Conservation (phyloP, 805 yeast genomes). For the Clavispora asparagi region DNA sequence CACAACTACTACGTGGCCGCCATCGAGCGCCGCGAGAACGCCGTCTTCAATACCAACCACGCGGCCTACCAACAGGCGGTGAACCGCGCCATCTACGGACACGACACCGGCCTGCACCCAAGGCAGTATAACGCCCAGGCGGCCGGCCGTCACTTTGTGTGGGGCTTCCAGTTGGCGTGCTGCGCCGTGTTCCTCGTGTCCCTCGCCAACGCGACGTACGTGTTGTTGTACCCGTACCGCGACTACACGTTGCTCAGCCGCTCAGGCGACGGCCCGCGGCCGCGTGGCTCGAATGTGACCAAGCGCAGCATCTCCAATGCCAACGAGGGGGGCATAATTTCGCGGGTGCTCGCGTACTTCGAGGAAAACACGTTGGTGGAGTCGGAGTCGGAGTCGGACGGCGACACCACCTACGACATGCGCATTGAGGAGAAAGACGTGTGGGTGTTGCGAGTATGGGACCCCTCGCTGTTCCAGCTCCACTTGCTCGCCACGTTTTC, state of each 20-base stretch:
- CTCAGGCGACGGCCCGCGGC: slow-evolving; percentile 11
- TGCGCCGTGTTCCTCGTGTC: slow-evolving; percentile 12
- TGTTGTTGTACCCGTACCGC: slow-evolving; percentile 16
- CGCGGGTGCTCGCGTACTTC: slow-evolving; percentile 8
- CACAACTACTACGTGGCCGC: slow-evolving; percentile 21
- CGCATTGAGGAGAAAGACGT: slow-evolving; percentile 26
- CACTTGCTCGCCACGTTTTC: slow-evolving; percentile 50
- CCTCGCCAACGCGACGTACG: slow-evolving; percentile 12
- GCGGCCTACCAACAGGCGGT: slow-evolving; percentile 28
- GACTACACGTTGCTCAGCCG: slow-evolving; percentile 31
- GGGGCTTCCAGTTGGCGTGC: slow-evolving; percentile 10
- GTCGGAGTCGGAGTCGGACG: slow-evolving; percentile 17
- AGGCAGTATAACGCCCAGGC: not conserved
- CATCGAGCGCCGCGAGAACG: slow-evolving; percentile 24
- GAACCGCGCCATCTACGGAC: slow-evolving; percentile 11
- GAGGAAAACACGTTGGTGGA: slow-evolving; percentile 13
- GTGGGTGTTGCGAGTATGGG: slow-evolving; percentile 64
- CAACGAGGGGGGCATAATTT: slow-evolving; percentile 9
- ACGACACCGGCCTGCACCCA: slow-evolving; percentile 4
- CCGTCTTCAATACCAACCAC: slow-evolving; percentile 31
- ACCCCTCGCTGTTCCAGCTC: slow-evolving; percentile 55
- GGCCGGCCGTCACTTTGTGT: slow-evolving; percentile 4
- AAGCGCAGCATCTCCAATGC: slow-evolving; percentile 9
- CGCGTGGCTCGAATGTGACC: slow-evolving; percentile 23
- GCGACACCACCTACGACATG: slow-evolving; percentile 18